Conservation (phyloP, 257 asterid genomes). For the Paraleonurus japonicus region DNA sequence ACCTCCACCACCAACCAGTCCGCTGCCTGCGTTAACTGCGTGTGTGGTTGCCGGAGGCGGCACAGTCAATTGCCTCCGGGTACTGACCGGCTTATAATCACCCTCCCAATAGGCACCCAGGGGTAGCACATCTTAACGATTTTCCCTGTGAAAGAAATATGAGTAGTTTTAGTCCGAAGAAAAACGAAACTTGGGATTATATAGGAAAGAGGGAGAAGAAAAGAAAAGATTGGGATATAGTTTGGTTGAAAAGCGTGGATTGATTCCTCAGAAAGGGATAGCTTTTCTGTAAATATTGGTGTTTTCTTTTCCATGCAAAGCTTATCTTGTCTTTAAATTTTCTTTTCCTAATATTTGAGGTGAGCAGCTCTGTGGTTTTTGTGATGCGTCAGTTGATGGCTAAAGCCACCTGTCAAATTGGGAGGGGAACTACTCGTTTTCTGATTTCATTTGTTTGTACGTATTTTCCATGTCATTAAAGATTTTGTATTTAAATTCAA, state of each 20-base stretch:
- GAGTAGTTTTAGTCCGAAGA: conserved; percentile 4
- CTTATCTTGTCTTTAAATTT: conserved; percentile 32
- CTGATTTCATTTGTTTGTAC: not conserved
- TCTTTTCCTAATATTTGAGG: conserved; percentile 1
- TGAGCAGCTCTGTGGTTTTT: conserved; percentile 11
- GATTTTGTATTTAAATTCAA: not conserved
- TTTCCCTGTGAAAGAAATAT: conserved; percentile 8
- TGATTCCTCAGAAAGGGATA: conserved; percentile 42
- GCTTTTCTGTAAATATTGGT: conserved; percentile 22
- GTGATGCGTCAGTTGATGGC: conserved; percentile 10
- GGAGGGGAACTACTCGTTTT: not conserved
- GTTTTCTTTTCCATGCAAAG: conserved; percentile 33
- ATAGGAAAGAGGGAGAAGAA: conserved; percentile 25
- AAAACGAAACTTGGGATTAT: conserved; percentile 36
- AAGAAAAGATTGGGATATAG: conserved; percentile 24
- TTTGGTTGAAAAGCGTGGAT: conserved; percentile 29
- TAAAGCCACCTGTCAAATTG: conserved; percentile 29
- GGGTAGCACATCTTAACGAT: conserved; percentile 56
- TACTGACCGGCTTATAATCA: conserved; percentile 11
- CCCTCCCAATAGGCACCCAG: conserved; percentile 21
- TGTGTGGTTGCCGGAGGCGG: conserved; percentile 10
- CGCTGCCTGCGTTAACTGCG: not conserved
- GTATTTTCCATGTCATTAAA: not conserved
- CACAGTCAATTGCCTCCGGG: not conserved
- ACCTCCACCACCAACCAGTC: conserved; percentile 11